These are phyloP conservation scores for Paramecium bursaria DNA, from an alignment of 73 alveolate species.

Conservation along the genomic window DNA sequence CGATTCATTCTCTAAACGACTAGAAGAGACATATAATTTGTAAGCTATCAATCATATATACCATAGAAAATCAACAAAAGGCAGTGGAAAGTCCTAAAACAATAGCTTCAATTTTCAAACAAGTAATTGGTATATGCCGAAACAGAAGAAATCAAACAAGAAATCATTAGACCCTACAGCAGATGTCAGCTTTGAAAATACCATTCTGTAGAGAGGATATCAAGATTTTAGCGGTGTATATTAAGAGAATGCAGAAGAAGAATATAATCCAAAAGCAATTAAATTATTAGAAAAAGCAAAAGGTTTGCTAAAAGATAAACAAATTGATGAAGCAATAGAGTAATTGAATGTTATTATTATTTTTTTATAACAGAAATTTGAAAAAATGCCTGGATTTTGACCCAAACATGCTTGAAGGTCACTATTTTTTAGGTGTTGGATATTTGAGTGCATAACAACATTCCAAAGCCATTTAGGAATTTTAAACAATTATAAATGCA, in stretches of 20 bases:
- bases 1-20: neutral
- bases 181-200: slow-evolving; percentile 36
- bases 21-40: neutral
- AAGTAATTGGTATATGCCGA: slow-evolving; percentile 35
- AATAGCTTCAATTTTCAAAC: neutral
- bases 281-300: slow-evolving; percentile 62
- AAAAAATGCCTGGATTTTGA: slow-evolving; percentile 67
- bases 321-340: slow-evolving; percentile 63
- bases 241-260: neutral
- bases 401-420: slow-evolving; percentile 47
- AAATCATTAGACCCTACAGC: slow-evolving; percentile 6
- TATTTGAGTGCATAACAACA: slow-evolving; percentile 41
- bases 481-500: slow-evolving; percentile 52
- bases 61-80: slow-evolving; percentile 2
- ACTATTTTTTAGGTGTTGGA: slow-evolving; percentile 63
- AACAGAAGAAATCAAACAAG: slow-evolving; percentile 2
- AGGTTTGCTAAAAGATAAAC: slow-evolving; percentile 47
- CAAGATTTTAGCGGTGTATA: slow-evolving; percentile 19
- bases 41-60: neutral
- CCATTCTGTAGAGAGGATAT: slow-evolving; percentile 9
- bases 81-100: neutral
- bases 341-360: neutral
- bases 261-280: slow-evolving; percentile 42
- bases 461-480: slow-evolving; percentile 65
- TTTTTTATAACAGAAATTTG: slow-evolving; percentile 23